Evolutionary conservation across 345 rosid genomes (phyloP), one percentile per base, ranked within the genome.

Genomic region (Microcos paniculata): DNA sequence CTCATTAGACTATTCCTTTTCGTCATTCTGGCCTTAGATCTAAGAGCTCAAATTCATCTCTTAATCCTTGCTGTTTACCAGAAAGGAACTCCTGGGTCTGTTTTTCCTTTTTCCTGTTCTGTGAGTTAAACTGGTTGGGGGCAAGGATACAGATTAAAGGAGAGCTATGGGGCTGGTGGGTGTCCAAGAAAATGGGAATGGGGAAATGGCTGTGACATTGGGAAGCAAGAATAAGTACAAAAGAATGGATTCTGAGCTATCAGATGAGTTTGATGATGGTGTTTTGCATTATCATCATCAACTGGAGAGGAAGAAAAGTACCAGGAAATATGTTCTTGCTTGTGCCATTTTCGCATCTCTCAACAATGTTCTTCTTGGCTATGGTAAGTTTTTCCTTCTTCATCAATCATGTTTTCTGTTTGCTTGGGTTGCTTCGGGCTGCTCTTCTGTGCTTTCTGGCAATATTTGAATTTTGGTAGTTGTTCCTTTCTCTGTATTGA

Each of bases 281-380:
- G 75, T 56, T 63, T 52, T 68, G 42, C 68, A 58, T 24, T 69
- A 83, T 76, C 81, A 76, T 38, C 80, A 76, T 8, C 85, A 66
- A 72, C 78, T 79, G 63, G 74, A 74, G 3, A 84, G 90, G 82
- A 80, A 70, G 62, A 82, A 19, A 45, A 78, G 78, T 45, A 84
- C 86, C 52, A 84, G 85, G 57, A 91, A 81, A 76, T 91, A 87
- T 80, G 89, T 94, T 63, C 55, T 94, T 80, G 88, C 91, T 48
- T 94, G 97, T 62, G 98, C 96, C 53, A 76, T 92, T 81, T 89
- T 94, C 77, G 98, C 98, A 16, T 94, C 98, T 33, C 87, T 94
- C 71, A 92, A 89, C 81, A 85, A 85, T 75, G 98, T 94, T 80
- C 94, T 93, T 83, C 98, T 93, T 68, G 98, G 98, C 31, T 94